Base-by-base conservation (phyloP, 768 basidiomycete species). In the Xerocomus spinulosus region DNA sequence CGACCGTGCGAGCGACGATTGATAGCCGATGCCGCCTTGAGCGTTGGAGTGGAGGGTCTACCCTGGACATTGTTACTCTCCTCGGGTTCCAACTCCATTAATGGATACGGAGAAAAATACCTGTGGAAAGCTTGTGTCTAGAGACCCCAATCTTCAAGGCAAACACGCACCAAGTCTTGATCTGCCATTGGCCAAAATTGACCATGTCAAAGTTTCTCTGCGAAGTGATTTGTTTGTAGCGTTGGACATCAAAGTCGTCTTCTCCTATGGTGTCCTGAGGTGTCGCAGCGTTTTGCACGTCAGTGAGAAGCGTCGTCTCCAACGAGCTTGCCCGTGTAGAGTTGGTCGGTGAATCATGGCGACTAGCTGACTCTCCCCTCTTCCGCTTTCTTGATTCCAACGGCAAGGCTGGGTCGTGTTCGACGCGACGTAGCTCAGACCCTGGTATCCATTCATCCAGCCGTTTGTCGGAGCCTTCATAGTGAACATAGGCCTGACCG, bases 81-180 rank as follows among this genome's bases (percentile, higher is more conserved):
- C 41, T 84, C 79, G 44, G 72, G 62, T 51, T 91, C 87, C 8
- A 73, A 68, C 56, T 92, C 88, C 17, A 74, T 73, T 21, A 87
- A 68, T 14, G 93, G 92, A 64, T 94, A 95, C 1, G 93, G 93
- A 3, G 93, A 96, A 64, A 87, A 92, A 69, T 94, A 94, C 89
- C 92, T 93, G 53, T 5, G 34, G 8, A 15, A 44, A 26, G 24
- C 17, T 37, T 10, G 12, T 38, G 20, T 49, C 25, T 29, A 44
- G 37, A 17, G 17, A 45, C 17, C 12, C 37, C 18, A 21, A 33
- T 4, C 39, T 18, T 39, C 53, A 36, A 35, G 35, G 50, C 36
- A 36, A 36, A 38, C 38, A 72, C 82, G 56, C 56, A 92, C 92
- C 92, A 94, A 9, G 92, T 91, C 63, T 83, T 85, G 58, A 96